A percentile compares a stretch with the other conserved stretches of the same genome.
Conservation (phyloP, 176 grass and related monocot species). For the Rhynchospora breviuscula region DNA sequence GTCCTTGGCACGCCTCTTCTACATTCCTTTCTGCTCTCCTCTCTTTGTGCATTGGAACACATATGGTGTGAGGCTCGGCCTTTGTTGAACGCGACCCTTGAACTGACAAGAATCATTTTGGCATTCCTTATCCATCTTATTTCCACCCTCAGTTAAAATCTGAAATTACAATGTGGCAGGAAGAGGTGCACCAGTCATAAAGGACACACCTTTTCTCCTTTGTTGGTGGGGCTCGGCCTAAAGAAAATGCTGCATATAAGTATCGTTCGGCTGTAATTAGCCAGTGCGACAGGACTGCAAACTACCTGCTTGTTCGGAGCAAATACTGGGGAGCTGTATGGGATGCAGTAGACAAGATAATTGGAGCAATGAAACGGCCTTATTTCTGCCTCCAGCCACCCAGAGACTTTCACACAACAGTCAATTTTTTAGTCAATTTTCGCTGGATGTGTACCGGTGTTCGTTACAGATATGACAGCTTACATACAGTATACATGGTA, state of each 20-base stretch:
- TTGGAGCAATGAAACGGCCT: conserved; percentile 40
- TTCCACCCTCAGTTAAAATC: conserved; percentile 30
- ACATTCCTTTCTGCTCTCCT: conserved; percentile 28
- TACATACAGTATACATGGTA: conserved; percentile 51
- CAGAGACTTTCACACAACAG: conserved; percentile 48
- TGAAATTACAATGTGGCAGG: conserved; percentile 32
- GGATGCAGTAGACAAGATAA: background rate
- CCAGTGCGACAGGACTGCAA: conserved; percentile 25
- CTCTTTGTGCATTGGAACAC: conserved; percentile 1
- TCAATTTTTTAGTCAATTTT: conserved; percentile 62
- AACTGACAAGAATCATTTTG: conserved; percentile 26
- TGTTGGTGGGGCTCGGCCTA: conserved; percentile 4
- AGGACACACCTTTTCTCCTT: conserved; percentile 29
- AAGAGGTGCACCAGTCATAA: conserved; percentile 8
- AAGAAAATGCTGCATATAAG: background rate
- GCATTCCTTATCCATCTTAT: conserved; percentile 42
- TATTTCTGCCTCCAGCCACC: conserved; percentile 69
- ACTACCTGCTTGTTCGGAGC: conserved; percentile 19
- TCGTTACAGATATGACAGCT: conserved; percentile 49
- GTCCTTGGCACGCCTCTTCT: conserved; percentile 8
- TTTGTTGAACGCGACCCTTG: conserved; percentile 24
- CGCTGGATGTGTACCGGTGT: conserved; percentile 53
- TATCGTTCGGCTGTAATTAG: background rate
- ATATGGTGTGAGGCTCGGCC: too few relatives aligned
- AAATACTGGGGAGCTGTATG: conserved; percentile 1